These are phyloP conservation scores for Triticum aestivum DNA, from an alignment of 176 grass and related monocot genomes.

Conservation along the genomic window DNA sequence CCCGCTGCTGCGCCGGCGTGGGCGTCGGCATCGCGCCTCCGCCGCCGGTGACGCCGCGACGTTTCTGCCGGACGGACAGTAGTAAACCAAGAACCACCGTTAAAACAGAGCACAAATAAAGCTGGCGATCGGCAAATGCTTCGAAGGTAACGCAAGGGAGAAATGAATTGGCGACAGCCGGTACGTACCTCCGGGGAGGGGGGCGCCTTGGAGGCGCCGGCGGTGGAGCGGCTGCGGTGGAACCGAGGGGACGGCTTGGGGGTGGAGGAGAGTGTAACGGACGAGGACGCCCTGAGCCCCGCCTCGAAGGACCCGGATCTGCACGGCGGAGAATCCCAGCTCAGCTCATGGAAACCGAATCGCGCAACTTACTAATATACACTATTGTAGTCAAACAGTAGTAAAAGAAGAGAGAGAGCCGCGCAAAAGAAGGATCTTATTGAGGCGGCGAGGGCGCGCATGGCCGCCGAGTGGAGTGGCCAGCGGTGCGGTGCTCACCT, in stretches of 20 bases:
- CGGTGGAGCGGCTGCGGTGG: constrained; percentile 39
- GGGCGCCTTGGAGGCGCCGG: constrained; percentile 20
- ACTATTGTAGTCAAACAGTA: constrained; percentile 23
- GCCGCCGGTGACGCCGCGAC: background rate
- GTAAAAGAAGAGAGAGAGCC: background rate
- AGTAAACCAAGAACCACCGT: constrained; percentile 4
- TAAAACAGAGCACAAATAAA: background rate
- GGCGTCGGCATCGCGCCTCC: background rate
- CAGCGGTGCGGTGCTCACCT: constrained; percentile 9
- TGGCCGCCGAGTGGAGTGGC: background rate
- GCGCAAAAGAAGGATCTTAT: constrained; percentile 56
- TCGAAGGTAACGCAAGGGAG: constrained; percentile 1
- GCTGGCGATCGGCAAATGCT: background rate
- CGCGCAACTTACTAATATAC: background rate
- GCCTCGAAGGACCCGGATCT: constrained; percentile 58
- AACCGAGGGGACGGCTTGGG: constrained; percentile 31
- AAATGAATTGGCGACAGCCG: background rate
- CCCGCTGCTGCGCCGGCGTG: constrained; percentile 43
- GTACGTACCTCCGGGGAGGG: constrained; percentile 41
- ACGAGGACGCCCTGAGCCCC: constrained; percentile 27
- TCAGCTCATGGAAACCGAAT: constrained; percentile 39
- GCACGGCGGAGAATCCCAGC: constrained; percentile 44
- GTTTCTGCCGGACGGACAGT: constrained; percentile 10
- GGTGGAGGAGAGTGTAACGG: background rate
- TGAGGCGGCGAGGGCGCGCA: background rate